Evolutionary conservation across 2,329 filamentous ascomycete genomes (phyloP).

Genomic region (Arthrobotrys musiformis): DNA sequence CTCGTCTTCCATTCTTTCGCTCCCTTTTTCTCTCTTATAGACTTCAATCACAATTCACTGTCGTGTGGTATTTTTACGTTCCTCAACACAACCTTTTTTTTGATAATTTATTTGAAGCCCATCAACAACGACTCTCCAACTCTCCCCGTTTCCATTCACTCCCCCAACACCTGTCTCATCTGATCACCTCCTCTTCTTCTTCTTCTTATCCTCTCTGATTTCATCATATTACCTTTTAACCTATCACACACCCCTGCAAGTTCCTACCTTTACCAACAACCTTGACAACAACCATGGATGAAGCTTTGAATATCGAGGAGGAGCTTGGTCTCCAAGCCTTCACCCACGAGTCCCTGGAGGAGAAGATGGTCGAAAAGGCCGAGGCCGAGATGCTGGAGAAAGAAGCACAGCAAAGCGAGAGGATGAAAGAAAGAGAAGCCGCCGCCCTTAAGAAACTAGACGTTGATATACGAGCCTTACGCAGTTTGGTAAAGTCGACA

Average conservation of each 20-base stretch:
- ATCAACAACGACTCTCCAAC: no score
- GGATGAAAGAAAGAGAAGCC: slow-evolving; percentile 38
- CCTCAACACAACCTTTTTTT: no score
- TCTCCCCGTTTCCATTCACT: no score
- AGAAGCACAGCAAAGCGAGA: slow-evolving; percentile 29
- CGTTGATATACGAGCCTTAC: slow-evolving; percentile 9
- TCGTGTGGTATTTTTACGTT: no score
- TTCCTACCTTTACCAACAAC: not conserved
- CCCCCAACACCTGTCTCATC: not conserved
- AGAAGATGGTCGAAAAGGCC: slow-evolving; percentile 35
- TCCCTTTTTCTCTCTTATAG: no score
- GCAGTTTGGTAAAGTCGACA: slow-evolving; percentile 15
- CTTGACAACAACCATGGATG: slow-evolving; percentile 48
- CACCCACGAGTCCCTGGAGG: slow-evolving; percentile 47
- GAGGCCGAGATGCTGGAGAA: slow-evolving; percentile 43
- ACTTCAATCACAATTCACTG: no score
- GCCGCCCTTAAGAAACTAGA: slow-evolving; percentile 22
- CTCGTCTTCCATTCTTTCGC: no score
- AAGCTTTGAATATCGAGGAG: slow-evolving; percentile 36
- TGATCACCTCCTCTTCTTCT: not conserved
- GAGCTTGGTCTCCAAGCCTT: slow-evolving; percentile 51
- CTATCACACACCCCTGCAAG: not conserved
- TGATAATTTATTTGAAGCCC: no score
- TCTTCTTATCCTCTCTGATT: not conserved
- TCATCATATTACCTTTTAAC: not conserved